These are phyloP conservation scores for Scenedesmus sp. DNA, from an alignment of 163 green algal genomes.

Conservation along the genomic window DNA sequence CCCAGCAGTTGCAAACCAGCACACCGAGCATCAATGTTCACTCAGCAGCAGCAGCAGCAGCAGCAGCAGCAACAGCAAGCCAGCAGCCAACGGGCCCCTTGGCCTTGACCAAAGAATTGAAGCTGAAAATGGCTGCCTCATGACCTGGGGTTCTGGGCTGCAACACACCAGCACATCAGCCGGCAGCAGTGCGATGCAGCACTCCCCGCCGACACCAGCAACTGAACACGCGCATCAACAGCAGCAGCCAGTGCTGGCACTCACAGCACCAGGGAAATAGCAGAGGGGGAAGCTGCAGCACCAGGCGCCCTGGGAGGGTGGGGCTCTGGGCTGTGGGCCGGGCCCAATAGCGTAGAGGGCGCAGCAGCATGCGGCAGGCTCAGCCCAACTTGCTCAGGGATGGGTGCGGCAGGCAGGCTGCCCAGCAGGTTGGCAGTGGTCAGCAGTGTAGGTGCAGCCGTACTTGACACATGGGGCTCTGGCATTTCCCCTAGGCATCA, in stretches of 20 bases:
- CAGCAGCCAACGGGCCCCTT: neutral
- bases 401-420: neutral
- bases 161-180: neutral
- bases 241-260: neutral
- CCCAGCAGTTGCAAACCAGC: neutral
- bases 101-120: neutral
- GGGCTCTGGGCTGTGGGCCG: neutral
- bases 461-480: neutral
- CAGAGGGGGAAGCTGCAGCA: neutral
- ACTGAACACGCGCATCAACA: neutral
- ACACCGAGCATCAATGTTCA: neutral
- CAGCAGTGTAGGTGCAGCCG: constrained; percentile 4
- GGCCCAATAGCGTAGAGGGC: neutral
- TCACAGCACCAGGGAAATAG: neutral
- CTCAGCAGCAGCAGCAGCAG: neutral
- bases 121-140: neutral
- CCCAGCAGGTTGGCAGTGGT: constrained; percentile 31
- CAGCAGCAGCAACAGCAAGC: neutral
- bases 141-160: neutral
- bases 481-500: neutral
- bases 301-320: neutral
- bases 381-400: neutral
- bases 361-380: neutral
- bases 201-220: neutral
- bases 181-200: neutral